A percentile compares a stretch with the other conserved stretches of the same genome.
Conservation (phyloP, 495 filamentous ascomycete species). For the Penicillium alfredii region DNA sequence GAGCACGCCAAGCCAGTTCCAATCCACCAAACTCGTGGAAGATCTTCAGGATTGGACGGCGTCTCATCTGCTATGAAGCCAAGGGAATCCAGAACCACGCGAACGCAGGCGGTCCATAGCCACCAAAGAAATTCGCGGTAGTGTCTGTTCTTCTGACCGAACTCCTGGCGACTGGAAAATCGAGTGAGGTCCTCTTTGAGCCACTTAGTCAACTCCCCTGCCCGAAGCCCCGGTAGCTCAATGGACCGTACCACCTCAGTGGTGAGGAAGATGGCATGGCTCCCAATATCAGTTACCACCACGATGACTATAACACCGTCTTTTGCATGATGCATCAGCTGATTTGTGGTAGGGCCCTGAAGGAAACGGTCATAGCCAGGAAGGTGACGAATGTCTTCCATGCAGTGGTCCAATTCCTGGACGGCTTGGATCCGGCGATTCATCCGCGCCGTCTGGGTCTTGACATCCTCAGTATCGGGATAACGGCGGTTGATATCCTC, state of each 20-base stretch:
- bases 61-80: slow-evolving; percentile 1
- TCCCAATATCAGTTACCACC: slow-evolving; percentile 10
- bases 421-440: slow-evolving; percentile 2
- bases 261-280: slow-evolving; percentile 8
- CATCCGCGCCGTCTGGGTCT: slow-evolving; percentile 1
- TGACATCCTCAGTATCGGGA: background rate
- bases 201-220: background rate
- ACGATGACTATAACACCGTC: slow-evolving; percentile 10
- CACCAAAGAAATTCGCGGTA: slow-evolving; percentile 12
- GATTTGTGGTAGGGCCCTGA: slow-evolving; percentile 2
- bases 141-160: slow-evolving; percentile 7
- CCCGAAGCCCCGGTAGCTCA: background rate
- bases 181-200: slow-evolving; percentile 4
- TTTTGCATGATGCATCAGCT: slow-evolving; percentile 10
- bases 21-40: slow-evolving; percentile 21
- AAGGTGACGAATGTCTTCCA: slow-evolving; percentile 10
- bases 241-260: background rate
- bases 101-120: slow-evolving; percentile 11
- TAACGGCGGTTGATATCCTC: background rate
- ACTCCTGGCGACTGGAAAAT: slow-evolving; percentile 13
- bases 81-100: slow-evolving; percentile 8
- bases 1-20: slow-evolving; percentile 12
- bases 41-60: background rate
- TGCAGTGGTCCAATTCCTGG: slow-evolving; percentile 3
- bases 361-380: slow-evolving; percentile 13